These are phyloP conservation scores for Chaetomidium leptoderma DNA, from an alignment of 495 filamentous ascomycete genomes.

Conservation along the genomic window DNA sequence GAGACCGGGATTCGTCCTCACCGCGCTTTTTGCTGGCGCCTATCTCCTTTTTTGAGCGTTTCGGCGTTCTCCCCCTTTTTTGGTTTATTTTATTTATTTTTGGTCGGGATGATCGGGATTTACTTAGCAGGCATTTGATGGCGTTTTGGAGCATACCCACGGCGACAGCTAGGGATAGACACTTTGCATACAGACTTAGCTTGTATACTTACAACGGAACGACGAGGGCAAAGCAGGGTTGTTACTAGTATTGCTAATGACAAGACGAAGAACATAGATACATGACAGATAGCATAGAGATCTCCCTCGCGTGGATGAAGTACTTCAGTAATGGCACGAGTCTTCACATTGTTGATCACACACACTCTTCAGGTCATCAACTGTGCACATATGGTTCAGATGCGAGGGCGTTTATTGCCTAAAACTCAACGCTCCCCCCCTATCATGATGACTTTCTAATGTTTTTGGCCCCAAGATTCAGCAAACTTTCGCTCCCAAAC, in stretches of 20 bases:
- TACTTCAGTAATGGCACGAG: not conserved
- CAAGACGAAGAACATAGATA: not conserved
- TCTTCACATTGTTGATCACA: no score
- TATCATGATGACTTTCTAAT: conserved; percentile 8
- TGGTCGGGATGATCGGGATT: not conserved
- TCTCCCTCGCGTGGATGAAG: not conserved
- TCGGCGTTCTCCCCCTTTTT: not conserved
- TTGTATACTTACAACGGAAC: not conserved
- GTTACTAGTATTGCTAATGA: not conserved
- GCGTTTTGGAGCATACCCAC: conserved; percentile 6
- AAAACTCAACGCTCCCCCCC: conserved; percentile 15
- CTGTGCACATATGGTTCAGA: not conserved
- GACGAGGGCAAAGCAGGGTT: not conserved
- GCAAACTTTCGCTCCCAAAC: not conserved
- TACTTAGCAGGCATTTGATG: not conserved
- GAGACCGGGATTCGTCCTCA: not conserved
- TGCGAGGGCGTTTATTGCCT: conserved; percentile 3
- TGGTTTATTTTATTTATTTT: not conserved
- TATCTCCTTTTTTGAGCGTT: not conserved
- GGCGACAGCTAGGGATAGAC: conserved; percentile 3
- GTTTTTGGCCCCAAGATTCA: not conserved
- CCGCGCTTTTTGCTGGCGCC: not conserved
- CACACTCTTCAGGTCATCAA: no score
- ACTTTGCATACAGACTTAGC: not conserved
- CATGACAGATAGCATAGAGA: not conserved